These are phyloP conservation scores for Phialophora tarda DNA, from an alignment of 2,329 filamentous ascomycete species.

Conservation along the genomic window DNA sequence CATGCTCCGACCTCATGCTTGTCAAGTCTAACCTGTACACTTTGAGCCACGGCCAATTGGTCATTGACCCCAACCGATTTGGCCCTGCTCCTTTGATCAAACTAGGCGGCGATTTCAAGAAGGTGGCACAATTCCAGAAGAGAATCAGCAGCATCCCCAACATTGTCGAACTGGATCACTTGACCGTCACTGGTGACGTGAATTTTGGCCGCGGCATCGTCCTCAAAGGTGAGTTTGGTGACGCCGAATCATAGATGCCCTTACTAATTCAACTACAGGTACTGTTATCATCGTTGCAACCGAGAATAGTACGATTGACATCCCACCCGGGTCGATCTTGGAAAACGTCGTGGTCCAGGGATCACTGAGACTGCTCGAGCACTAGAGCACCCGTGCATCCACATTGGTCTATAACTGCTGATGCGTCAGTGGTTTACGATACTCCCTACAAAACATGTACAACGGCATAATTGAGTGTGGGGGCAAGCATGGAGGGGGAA, in stretches of 20 bases:
- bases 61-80: conserved; percentile 96
- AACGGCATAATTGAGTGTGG: neutral
- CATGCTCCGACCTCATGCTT: conserved; percentile 98
- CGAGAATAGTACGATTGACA: conserved; percentile 96
- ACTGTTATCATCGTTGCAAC: conserved; percentile 99
- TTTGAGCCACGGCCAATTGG: conserved; percentile 95
- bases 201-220: conserved; percentile 95
- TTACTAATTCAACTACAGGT: conserved; percentile 41
- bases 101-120: conserved; percentile 99
- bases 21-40: conserved; percentile 99
- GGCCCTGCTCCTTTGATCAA: conserved; percentile 98
- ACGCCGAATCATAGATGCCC: neutral
- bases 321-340: conserved; percentile 92
- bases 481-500: neutral
- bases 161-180: conserved; percentile 66
- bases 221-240: conserved; percentile 70
- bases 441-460: neutral
- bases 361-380: conserved; percentile 77
- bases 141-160: conserved; percentile 57
- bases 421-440: neutral
- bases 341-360: conserved; percentile 99
- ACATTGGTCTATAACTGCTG: neutral
- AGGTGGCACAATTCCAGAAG: conserved; percentile 79
- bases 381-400: conserved; percentile 52
- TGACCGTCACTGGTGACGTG: conserved; percentile 96